Evolutionary conservation across 2,329 filamentous ascomycete species (phyloP).

Genomic region (Clarireedia sp.): DNA sequence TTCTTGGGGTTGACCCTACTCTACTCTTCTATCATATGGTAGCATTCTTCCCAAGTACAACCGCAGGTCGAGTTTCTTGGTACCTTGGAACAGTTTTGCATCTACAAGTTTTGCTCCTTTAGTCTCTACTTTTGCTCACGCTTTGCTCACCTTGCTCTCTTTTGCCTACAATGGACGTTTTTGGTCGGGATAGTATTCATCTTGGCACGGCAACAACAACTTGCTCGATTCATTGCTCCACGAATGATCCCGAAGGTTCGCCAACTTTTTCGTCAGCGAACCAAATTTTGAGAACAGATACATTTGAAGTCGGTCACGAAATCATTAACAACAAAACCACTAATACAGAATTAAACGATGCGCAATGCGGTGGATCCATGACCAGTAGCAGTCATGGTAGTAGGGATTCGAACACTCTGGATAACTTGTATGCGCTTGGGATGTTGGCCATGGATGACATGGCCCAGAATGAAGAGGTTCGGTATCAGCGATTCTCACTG

Average conservation of each 20-base stretch:
- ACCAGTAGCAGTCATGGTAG: conserved; percentile 23
- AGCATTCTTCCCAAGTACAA: no score
- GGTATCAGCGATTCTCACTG: conserved; percentile 20
- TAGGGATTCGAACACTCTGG: conserved; percentile 33
- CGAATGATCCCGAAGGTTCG: conserved; percentile 29
- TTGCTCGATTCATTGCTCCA: conserved; percentile 31
- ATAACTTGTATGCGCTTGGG: conserved; percentile 36
- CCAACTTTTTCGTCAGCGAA: not conserved
- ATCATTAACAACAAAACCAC: not conserved
- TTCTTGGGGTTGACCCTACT: no score
- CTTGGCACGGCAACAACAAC: conserved; percentile 16
- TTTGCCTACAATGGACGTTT: conserved; percentile 21
- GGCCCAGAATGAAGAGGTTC: conserved; percentile 8
- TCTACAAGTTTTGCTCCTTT: conserved; percentile 24
- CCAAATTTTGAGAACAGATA: not conserved
- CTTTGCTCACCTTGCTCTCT: conserved; percentile 3
- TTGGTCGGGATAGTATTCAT: conserved; percentile 8
- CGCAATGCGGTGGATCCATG: conserved; percentile 16
- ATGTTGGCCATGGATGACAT: conserved; percentile 27
- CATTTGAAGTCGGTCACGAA: not conserved
- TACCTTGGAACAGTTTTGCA: conserved; percentile 28
- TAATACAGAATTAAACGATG: not conserved
- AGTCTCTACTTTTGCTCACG: conserved; percentile 4
- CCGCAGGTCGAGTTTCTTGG: conserved; percentile 23
- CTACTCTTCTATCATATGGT: no score